Percentiles rank a stretch among this genome's conserved stretches.
phyloP scores from a whole-genome alignment of 2,329 filamentous ascomycete species.

The Teratosphaeria gauchensis region DNA sequence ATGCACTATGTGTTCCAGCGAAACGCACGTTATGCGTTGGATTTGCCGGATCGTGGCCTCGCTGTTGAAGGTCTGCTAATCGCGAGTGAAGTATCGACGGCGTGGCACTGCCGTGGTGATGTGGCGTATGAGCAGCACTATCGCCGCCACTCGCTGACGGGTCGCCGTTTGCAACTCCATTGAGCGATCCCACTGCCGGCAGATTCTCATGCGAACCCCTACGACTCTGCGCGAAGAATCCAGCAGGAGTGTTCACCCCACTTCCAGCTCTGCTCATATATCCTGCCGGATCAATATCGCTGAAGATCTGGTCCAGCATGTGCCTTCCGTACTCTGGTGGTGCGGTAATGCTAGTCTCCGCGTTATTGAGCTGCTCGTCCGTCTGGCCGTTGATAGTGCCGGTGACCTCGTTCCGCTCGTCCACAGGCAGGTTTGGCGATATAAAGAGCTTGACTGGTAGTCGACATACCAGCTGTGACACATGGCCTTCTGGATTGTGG shows the following conservation, averaged over 20 bases:
- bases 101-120: conserved; percentile 37
- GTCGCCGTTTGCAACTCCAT: conserved; percentile 41
- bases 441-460: conserved; percentile 91
- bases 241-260: conserved; percentile 58
- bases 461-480: conserved; percentile 85
- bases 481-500: conserved; percentile 88
- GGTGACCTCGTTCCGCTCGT: conserved; percentile 72
- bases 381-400: conserved; percentile 30
- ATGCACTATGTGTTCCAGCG: conserved; percentile 18
- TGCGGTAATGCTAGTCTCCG: conserved; percentile 55
- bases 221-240: conserved; percentile 41
- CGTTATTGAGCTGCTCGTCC: conserved; percentile 36
- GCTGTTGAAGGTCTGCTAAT: conserved; percentile 43
- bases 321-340: conserved; percentile 92
- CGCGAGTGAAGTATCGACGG: conserved; percentile 62
- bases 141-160: conserved; percentile 8
- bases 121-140: conserved; percentile 35
- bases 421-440: conserved; percentile 81
- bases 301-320: conserved; percentile 80
- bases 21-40: conserved; percentile 15
- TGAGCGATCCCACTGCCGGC: conserved; percentile 45
- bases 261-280: conserved; percentile 48
- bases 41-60: conserved; percentile 23
- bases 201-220: conserved; percentile 68
- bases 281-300: conserved; percentile 71